Base-by-base conservation (phyloP, 2,329 filamentous ascomycete genomes). In the Aspergillus spinulosporus region DNA sequence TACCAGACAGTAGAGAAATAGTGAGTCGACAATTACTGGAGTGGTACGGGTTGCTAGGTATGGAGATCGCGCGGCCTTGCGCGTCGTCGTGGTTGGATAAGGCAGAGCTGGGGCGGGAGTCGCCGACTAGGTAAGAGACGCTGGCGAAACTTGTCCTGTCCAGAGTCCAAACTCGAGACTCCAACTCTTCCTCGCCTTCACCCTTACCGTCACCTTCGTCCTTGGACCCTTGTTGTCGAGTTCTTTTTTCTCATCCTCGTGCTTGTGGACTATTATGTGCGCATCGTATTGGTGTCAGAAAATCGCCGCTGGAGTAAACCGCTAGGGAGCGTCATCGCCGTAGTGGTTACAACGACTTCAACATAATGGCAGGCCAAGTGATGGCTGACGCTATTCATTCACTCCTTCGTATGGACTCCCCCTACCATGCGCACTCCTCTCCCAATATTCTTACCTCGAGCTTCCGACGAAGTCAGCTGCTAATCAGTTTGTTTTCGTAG, bases 361-460 rank as follows among this genome's bases (percentile, higher is more conserved):
- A 59, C 61, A 67, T 62, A 52, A 76, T 76, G 73, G 71, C 72
- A 58, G 60, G 62, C 56, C 70, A 69, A 65, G 29, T 73, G 28
- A 66, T 72, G 64, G 68, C 70, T 62, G 67, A 73, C 49, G 62
- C 68, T 57, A 59, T 70, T 57, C 65, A 70, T 60, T 65, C 68
- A 53, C 59, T 75, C 50, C 64, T 76, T 44, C 67, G 74, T 76
- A 71, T 56, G 73, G 69, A 4, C 37, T 29, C 39, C 37, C 37
- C 21, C 21, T n/a, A 34, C 31, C 21, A 29, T 52, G 48, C 52
- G 42, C 50, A 29, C 11, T 29, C 5, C 14, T 40, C 26, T 28
- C 7, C 11, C 31, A 28, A 5, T 12, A 2, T 51, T 15, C 26
- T 12, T 28, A 8, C 8, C 21, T 39, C 5, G 43, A 47, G 28